Conservation (phyloP, 768 basidiomycete genomes). For the Kwoniella europaea region DNA sequence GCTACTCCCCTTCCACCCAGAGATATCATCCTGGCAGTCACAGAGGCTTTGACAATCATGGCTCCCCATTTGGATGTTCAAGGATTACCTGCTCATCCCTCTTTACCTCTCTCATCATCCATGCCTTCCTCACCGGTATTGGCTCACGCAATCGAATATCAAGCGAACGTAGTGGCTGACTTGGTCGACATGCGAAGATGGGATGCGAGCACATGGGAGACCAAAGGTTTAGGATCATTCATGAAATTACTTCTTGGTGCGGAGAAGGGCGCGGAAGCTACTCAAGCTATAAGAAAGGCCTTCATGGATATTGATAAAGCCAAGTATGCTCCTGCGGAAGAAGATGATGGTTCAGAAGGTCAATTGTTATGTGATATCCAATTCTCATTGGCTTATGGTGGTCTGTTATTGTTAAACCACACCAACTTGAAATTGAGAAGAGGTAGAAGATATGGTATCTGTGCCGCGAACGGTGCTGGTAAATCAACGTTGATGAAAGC, state of each 20-base stretch:
- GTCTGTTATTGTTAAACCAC: slow-evolving; percentile 89
- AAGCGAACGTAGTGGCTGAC: slow-evolving; percentile 76
- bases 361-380: slow-evolving; percentile 89
- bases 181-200: slow-evolving; percentile 64
- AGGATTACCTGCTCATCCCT: slow-evolving; percentile 61
- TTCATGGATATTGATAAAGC: slow-evolving; percentile 79
- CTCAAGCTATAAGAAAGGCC: slow-evolving; percentile 66
- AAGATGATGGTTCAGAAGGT: slow-evolving; percentile 70
- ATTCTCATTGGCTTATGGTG: slow-evolving; percentile 95
- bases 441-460: slow-evolving; percentile 91
- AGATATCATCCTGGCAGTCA: slow-evolving; percentile 70
- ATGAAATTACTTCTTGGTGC: slow-evolving; percentile 69
- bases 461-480: slow-evolving; percentile 94
- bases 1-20: slow-evolving; percentile 73
- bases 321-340: slow-evolving; percentile 63
- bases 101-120: slow-evolving; percentile 63
- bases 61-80: slow-evolving; percentile 66
- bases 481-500: slow-evolving; percentile 97
- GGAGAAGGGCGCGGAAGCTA: slow-evolving; percentile 52
- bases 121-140: slow-evolving; percentile 66
- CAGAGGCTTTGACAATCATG: slow-evolving; percentile 66
- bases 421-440: slow-evolving; percentile 86
- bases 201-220: slow-evolving; percentile 57
- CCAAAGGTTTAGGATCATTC: slow-evolving; percentile 72
- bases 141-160: slow-evolving; percentile 69